Evolutionary conservation across 1,284 basidiomycete species (phyloP).

Genomic region (Microbotryum saponariae): DNA sequence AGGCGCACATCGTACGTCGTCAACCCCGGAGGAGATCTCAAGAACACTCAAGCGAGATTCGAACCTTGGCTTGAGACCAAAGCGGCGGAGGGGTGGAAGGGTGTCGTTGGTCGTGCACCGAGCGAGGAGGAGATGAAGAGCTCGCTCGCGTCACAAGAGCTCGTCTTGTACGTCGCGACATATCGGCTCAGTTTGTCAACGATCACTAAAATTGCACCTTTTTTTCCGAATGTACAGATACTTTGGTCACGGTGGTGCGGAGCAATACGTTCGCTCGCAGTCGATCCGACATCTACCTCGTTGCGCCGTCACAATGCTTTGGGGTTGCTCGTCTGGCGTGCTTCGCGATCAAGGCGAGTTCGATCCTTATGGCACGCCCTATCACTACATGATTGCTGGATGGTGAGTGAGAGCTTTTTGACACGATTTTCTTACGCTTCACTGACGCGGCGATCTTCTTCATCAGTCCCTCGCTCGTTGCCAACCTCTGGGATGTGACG

Average conservation of each 20-base stretch:
- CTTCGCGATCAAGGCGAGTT: slow-evolving; percentile 86
- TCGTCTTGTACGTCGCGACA: slow-evolving; percentile 66
- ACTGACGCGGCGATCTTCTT: background rate
- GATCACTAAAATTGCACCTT: background rate
- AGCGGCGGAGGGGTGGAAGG: slow-evolving; percentile 63
- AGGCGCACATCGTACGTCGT: slow-evolving; percentile 72
- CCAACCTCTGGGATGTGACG: slow-evolving; percentile 96
- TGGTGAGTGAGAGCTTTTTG: slow-evolving; percentile 54
- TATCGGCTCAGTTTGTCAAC: background rate
- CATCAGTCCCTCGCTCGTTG: slow-evolving; percentile 76
- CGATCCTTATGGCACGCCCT: slow-evolving; percentile 82
- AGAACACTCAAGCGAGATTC: slow-evolving; percentile 75
- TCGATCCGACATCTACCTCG: slow-evolving; percentile 68
- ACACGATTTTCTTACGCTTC: background rate
- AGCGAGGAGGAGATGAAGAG: slow-evolving; percentile 71
- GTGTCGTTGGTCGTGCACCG: slow-evolving; percentile 65
- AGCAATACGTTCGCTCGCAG: slow-evolving; percentile 84
- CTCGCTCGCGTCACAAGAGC: slow-evolving; percentile 62
- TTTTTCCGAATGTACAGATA: slow-evolving; percentile 53
- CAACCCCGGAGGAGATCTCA: slow-evolving; percentile 86
- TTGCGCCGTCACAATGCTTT: slow-evolving; percentile 92
- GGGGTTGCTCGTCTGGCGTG: slow-evolving; percentile 93
- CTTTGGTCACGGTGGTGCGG: slow-evolving; percentile 92
- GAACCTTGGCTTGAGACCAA: slow-evolving; percentile 58
- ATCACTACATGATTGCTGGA: slow-evolving; percentile 91